Conservation (phyloP, 2,329 filamentous ascomycete genomes). For the Aspergillaceae sp. region DNA sequence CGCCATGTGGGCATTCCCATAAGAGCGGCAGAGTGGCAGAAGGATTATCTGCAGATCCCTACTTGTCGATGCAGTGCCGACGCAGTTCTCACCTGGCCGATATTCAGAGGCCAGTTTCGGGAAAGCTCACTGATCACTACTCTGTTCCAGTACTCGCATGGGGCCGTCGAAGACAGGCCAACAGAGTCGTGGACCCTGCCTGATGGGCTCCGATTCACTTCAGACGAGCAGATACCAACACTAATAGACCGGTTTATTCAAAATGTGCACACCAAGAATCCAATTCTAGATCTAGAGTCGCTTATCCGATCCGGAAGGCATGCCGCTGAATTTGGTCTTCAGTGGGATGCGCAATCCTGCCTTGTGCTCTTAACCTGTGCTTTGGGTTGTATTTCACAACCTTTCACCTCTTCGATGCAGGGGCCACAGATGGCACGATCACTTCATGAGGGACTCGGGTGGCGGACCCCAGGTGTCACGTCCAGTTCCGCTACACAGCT, state of each 20-base stretch:
- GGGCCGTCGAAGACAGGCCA: constrained; percentile 2
- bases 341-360: constrained; percentile 26
- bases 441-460: constrained; percentile 1
- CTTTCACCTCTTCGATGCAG: constrained; percentile 10
- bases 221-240: constrained; percentile 20
- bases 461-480: neutral
- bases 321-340: constrained; percentile 18
- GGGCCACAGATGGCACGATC: neutral
- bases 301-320: constrained; percentile 15
- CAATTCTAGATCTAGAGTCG: constrained; percentile 23
- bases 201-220: constrained; percentile 4
- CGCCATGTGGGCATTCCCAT: constrained; percentile 1
- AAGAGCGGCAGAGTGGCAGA: constrained; percentile 1
- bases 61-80: constrained; percentile 17
- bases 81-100: constrained; percentile 19
- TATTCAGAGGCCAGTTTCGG: constrained; percentile 14
- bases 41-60: constrained; percentile 18
- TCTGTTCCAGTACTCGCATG: constrained; percentile 8
- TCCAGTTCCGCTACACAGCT: constrained; percentile 4
- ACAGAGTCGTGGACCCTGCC: constrained; percentile 3
- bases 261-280: constrained; percentile 31
- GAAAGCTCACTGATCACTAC: constrained; percentile 12
- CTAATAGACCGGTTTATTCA: constrained; percentile 25
- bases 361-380: constrained; percentile 25
- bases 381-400: constrained; percentile 19